Evolutionary conservation across 768 basidiomycete species (phyloP).

Genomic region (Leccinum subtestaceum): DNA sequence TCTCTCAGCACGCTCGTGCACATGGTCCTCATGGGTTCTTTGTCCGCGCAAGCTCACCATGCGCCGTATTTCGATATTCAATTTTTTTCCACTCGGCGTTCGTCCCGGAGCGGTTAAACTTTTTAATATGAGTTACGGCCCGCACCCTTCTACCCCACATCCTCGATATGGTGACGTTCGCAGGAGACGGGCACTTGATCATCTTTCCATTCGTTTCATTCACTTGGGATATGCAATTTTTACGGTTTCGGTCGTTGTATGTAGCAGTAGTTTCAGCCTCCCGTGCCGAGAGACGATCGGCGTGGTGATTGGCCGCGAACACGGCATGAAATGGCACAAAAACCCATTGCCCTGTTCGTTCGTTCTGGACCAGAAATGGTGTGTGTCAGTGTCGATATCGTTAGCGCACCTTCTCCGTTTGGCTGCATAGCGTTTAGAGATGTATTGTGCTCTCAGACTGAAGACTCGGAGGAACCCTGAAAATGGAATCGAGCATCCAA

Average conservation of each 20-base stretch:
- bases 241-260: background rate
- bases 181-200: background rate
- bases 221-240: background rate
- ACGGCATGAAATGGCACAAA: background rate
- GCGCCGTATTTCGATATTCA: background rate
- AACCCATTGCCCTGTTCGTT: constrained; percentile 12
- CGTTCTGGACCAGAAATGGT: constrained; percentile 3
- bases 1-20: background rate
- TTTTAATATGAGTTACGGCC: constrained; percentile 25
- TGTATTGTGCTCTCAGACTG: background rate
- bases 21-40: too few species aligned
- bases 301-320: background rate
- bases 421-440: constrained; percentile 14
- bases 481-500: constrained; percentile 5
- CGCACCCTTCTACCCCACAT: constrained; percentile 17
- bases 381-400: constrained; percentile 5
- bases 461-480: background rate
- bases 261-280: background rate
- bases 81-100: background rate
- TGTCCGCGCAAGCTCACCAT: background rate
- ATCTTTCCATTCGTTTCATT: background rate
- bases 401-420: background rate
- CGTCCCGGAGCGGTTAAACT: constrained; percentile 18
- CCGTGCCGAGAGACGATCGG: background rate
- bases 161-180: constrained; percentile 7